A percentile compares a stretch with the other conserved stretches of the same genome.
Evolutionary conservation across 2,329 filamentous ascomycete species (phyloP).

Genomic region (Phialophora verrucosa): DNA sequence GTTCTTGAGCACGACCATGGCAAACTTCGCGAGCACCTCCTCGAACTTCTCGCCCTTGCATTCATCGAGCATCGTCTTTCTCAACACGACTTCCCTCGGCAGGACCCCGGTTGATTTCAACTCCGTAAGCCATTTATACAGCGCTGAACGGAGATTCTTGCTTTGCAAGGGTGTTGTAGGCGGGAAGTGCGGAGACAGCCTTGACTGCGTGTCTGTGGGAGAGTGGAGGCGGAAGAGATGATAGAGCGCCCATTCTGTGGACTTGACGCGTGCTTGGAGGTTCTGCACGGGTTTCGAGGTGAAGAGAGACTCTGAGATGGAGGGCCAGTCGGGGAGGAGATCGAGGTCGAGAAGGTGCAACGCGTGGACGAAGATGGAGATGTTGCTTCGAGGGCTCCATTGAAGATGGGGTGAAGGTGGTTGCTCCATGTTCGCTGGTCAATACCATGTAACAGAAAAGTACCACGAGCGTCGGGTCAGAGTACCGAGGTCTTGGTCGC

Average conservation of each 20-base stretch:
- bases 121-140: slow-evolving; percentile 80
- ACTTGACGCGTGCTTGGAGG: slow-evolving; percentile 80
- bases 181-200: slow-evolving; percentile 88
- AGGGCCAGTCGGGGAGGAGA: slow-evolving; percentile 76
- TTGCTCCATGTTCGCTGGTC: background rate
- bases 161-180: slow-evolving; percentile 89
- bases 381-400: slow-evolving; percentile 57
- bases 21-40: slow-evolving; percentile 83
- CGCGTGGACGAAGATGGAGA: slow-evolving; percentile 78
- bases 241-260: slow-evolving; percentile 89
- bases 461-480: background rate
- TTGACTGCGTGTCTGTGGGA: slow-evolving; percentile 75
- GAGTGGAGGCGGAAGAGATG: slow-evolving; percentile 87
- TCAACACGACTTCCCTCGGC: slow-evolving; percentile 76
- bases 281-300: slow-evolving; percentile 56
- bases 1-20: slow-evolving; percentile 79
- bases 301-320: slow-evolving; percentile 73
- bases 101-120: slow-evolving; percentile 86
- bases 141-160: slow-evolving; percentile 81
- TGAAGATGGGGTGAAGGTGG: background rate
- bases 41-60: slow-evolving; percentile 91
- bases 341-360: slow-evolving; percentile 83
- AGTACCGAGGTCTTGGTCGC: background rate
- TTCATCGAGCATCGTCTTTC: slow-evolving; percentile 96
- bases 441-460: background rate